phyloP scores from a whole-genome alignment of 2,329 filamentous ascomycete genomes.

The Trichoderma sp. region DNA sequence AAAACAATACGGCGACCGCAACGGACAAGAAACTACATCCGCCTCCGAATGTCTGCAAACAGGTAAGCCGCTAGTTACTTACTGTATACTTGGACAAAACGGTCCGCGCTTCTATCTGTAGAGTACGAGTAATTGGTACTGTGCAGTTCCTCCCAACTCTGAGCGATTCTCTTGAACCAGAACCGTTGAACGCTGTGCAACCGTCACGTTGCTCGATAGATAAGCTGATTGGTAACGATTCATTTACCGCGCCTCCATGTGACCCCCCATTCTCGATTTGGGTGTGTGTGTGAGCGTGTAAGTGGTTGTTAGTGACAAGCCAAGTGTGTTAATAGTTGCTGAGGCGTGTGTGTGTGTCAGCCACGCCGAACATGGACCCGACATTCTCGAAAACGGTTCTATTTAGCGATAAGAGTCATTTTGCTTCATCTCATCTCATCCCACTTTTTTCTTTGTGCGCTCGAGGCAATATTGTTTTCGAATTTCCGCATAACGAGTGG shows the following conservation, averaged over 20 bases:
- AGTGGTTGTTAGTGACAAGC: conserved; percentile 4
- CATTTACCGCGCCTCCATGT: conserved; percentile 5
- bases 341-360: not conserved
- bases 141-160: not conserved
- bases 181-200: not conserved
- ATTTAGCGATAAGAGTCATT: not conserved
- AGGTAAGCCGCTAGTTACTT: not conserved
- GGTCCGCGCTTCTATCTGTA: not conserved
- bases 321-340: not conserved
- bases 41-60: not conserved
- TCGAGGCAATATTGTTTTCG: not conserved
- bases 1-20: not conserved
- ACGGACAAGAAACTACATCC: not conserved
- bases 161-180: not conserved
- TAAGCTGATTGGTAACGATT: conserved; percentile 17
- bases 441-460: not conserved
- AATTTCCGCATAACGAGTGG: not conserved
- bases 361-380: conserved; percentile 6
- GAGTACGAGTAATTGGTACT: not conserved
- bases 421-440: not conserved
- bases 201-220: conserved; percentile 15
- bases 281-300: conserved; percentile 8
- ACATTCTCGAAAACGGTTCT: conserved; percentile 1
- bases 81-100: not conserved
- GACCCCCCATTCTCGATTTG: not conserved